Base-by-base conservation (phyloP, 768 basidiomycete species). In the Auricularia cornea region DNA sequence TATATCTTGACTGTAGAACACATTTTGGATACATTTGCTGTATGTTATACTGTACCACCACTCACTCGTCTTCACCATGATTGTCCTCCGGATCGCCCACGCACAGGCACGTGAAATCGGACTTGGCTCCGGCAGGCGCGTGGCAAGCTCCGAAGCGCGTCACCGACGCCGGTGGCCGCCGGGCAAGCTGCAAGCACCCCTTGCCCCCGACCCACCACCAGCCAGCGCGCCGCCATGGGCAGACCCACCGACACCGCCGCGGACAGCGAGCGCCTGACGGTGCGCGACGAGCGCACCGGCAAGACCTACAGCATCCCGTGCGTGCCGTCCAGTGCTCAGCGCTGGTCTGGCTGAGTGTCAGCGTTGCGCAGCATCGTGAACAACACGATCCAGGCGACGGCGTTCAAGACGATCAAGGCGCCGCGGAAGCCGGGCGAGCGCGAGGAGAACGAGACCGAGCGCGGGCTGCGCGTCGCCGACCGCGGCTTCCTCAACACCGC, bases 231-330 rank as follows among this genome's bases (percentile, higher is more conserved):
- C 16, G 35, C 8, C 44, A 48, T 48, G 44, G 44, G 44, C 10
- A 48, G 23, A 23, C 44, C 44, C 16, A 48, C 44, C 6, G 44
- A 48, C 33, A 10, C 35, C 35, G 35, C 35, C 8, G 35, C 35
- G 8, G 8, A 8, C 51, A 66, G 62, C 52, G 72, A 73, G 40
- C 66, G 72, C 64, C 78, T 94, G 57, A 88, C 86, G 5, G 85
- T 94, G 69, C 77, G 76, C 63, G 93, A 94, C 77, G 92, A 94
- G 73, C 85, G 93, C 63, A 94, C 93, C 2, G 91, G 90, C 31
- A 89, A 87, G 72, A 81, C 82, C 2, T 88, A 88, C 76, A 82
- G 75, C 31, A 77, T 94, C 57, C 87, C 87, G 90, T 92, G 65
- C n/a, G n/a, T n/a, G n/a, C n/a, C n/a, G n/a, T n/a, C n/a, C n/a